phyloP scores from a whole-genome alignment of 2,329 filamentous ascomycete genomes.

The Ophiosphaerella korrae region DNA sequence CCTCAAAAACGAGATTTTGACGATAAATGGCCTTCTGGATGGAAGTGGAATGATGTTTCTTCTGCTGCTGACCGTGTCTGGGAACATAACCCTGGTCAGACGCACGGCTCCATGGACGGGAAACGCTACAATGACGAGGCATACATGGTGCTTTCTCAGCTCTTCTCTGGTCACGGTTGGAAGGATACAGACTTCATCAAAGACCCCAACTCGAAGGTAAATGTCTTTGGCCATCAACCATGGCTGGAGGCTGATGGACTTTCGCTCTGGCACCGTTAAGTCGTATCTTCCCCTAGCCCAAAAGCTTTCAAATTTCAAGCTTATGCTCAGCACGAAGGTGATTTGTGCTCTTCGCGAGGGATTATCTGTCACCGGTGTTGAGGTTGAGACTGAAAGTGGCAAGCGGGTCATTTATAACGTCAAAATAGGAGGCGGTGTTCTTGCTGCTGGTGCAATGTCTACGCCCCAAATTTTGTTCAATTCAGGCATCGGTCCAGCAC shows the following conservation, averaged over 20 bases:
- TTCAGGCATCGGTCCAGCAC: constrained; percentile 69
- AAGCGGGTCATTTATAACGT: constrained; percentile 59
- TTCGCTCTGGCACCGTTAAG: constrained; percentile 70
- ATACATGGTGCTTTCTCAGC: constrained; percentile 66
- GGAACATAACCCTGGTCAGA: constrained; percentile 71
- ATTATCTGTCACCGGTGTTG: constrained; percentile 66
- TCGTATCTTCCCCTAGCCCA: constrained; percentile 71
- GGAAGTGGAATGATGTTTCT: constrained; percentile 68
- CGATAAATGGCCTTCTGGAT: constrained; percentile 72
- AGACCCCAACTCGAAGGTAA: constrained; percentile 65
- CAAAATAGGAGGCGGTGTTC: constrained; percentile 64
- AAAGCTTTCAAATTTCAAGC: constrained; percentile 65
- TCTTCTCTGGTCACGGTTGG: constrained; percentile 66
- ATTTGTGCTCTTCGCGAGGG: constrained; percentile 67
- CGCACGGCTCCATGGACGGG: constrained; percentile 67
- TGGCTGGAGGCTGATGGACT: constrained; percentile 70
- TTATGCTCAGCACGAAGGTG: constrained; percentile 70
- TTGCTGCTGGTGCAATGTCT: constrained; percentile 70
- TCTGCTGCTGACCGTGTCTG: constrained; percentile 69
- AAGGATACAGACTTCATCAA: constrained; percentile 65
- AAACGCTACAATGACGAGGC: constrained; percentile 68
- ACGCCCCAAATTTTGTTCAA: constrained; percentile 70
- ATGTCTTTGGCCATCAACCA: constrained; percentile 64
- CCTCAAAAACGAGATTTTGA: constrained; percentile 64
- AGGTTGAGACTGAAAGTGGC: constrained; percentile 54